phyloP scores from a whole-genome alignment of 768 basidiomycete species.

The Suillus fuscotomentosus region DNA sequence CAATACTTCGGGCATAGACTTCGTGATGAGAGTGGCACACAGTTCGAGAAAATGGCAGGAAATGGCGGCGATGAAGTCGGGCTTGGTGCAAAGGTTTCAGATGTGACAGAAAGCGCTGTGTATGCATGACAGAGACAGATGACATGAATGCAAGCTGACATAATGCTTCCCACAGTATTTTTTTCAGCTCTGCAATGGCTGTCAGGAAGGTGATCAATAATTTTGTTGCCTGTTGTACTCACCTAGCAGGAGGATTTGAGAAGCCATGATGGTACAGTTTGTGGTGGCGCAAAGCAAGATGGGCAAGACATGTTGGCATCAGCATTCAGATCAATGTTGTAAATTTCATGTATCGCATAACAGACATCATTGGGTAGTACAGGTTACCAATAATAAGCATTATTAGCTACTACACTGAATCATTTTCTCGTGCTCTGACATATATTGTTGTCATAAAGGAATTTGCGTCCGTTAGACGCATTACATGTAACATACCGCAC shows the following conservation, averaged over 20 bases:
- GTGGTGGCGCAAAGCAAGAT: slow-evolving; percentile 4
- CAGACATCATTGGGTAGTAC: background rate
- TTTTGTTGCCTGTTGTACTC: slow-evolving; percentile 13
- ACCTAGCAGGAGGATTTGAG: slow-evolving; percentile 94
- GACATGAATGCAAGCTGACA: too few relatives aligned
- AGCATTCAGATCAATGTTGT: background rate
- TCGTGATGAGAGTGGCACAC: too few relatives aligned
- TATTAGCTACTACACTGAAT: slow-evolving; percentile 21
- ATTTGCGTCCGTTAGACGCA: slow-evolving; percentile 35
- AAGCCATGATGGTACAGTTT: slow-evolving; percentile 58
- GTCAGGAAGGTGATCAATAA: background rate
- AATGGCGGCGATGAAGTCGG: too few relatives aligned
- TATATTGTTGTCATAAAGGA: slow-evolving; percentile 17
- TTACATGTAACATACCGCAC: slow-evolving; percentile 16
- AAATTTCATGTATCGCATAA: slow-evolving; percentile 9
- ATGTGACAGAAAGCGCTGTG: too few relatives aligned
- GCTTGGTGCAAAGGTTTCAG: too few relatives aligned
- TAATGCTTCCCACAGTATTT: too few relatives aligned
- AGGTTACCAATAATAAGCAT: slow-evolving; percentile 9
- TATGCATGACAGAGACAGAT: too few relatives aligned
- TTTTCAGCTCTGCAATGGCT: too few relatives aligned
- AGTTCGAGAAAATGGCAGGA: too few relatives aligned
- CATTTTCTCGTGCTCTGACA: slow-evolving; percentile 17
- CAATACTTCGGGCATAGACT: too few relatives aligned
- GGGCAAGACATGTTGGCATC: background rate